Evolutionary conservation across 805 yeast genomes (phyloP), one percentile per base, ranked within the genome.

Genomic region (Candida sanyiensis): DNA sequence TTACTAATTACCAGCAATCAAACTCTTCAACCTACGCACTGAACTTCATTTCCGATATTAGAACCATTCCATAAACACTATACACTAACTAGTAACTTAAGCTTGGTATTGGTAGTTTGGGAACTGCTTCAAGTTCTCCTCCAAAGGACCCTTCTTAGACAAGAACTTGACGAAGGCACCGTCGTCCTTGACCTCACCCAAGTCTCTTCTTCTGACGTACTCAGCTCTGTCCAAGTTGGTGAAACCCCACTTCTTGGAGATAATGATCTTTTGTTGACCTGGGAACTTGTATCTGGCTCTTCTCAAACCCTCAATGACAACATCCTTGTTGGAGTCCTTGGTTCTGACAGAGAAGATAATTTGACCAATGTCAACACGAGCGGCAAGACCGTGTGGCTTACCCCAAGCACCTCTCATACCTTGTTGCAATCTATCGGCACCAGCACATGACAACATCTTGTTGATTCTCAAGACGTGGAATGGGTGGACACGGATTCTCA

Each of bases 371-470:
- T 75, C 75, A 70, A 93, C 97, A 74, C 98, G 88, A 64, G 98
- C 98, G 63, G 97, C 98, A 66, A 88, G 79, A 80, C 98, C 98
- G 64, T 89, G 96, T 65, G 98, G 98, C 80, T 93, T 93, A 88
- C 98, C 98, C 97, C 97, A 93, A 69, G 98, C 98, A 81, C 95
- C 95, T 87, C 98, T 90, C 98, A 93, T 93, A 89, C 98, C 98
- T 79, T 93, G 97, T 80, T 93, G 98, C 76, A 93, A 83, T 85
- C 98, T 88, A 90, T 93, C 98, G 70, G 98, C 98, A 86, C 98
- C 98, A 78, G 98, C 98, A 81, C 98, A 93, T 67, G 98, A 93
- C 96, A 93, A 88, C 98, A 93, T 93, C 87, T 93, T 93, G 93
- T 93, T 93, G 80, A 93, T 93, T 77, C 98, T 84, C 72, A 93